Evolutionary conservation across 306 rosid genomes (phyloP).

Genomic region (Luffa acutangula): DNA sequence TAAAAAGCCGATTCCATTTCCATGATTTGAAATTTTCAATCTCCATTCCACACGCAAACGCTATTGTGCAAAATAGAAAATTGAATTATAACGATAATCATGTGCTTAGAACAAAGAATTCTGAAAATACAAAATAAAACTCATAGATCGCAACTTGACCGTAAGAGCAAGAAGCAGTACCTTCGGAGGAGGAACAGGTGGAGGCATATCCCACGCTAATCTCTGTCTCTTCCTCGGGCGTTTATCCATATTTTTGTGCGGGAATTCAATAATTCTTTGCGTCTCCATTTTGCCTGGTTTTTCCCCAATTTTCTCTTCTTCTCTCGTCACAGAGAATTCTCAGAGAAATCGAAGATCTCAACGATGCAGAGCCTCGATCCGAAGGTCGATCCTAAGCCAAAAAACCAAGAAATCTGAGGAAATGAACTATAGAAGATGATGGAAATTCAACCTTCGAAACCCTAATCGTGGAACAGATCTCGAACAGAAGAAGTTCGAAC

Average conservation of each 20-base stretch:
- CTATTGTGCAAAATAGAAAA: neutral
- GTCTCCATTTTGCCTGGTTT: slow-evolving; percentile 54
- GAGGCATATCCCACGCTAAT: slow-evolving; percentile 69
- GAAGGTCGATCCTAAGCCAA: neutral
- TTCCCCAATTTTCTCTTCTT: slow-evolving; percentile 9
- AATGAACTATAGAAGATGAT: neutral
- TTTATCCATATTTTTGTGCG: slow-evolving; percentile 63
- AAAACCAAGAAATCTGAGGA: neutral
- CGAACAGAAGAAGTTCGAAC: slow-evolving; percentile 5
- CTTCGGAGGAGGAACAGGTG: slow-evolving; percentile 48
- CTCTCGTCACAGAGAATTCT: neutral
- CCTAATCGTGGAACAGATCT: slow-evolving; percentile 35
- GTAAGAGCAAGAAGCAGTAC: slow-evolving; percentile 14
- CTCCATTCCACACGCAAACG: neutral
- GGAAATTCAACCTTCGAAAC: slow-evolving; percentile 15
- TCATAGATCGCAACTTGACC: neutral
- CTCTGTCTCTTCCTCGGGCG: slow-evolving; percentile 71
- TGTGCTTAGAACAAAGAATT: neutral
- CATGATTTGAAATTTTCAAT: neutral
- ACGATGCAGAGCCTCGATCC: slow-evolving; percentile 2
- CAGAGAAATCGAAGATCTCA: slow-evolving; percentile 5
- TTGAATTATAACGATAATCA: neutral
- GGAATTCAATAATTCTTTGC: slow-evolving; percentile 57
- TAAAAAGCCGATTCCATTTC: neutral
- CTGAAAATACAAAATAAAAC: neutral